phyloP scores from a whole-genome alignment of 140 eudicot genomes.

The Anethum foeniculum region DNA sequence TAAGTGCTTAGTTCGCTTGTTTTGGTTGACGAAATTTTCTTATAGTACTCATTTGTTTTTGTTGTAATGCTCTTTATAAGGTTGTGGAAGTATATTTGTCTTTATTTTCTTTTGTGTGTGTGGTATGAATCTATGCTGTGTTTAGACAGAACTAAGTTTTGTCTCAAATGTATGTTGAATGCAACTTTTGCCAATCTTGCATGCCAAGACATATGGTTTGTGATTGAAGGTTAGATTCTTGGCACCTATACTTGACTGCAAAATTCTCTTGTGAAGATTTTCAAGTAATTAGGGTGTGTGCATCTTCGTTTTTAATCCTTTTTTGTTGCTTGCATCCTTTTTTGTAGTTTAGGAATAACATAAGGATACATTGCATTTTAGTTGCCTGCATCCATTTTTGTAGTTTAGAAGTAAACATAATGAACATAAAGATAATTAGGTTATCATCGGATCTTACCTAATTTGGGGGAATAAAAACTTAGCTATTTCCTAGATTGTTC shows the following conservation, averaged over 20 bases:
- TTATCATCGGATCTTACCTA: not conserved
- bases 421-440: not conserved
- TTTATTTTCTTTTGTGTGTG: not conserved
- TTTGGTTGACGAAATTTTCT: not conserved
- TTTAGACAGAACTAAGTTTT: not conserved
- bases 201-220: not conserved
- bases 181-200: not conserved
- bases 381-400: not conserved
- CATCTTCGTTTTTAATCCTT: not conserved
- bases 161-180: not conserved
- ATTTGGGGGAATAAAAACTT: not conserved
- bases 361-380: not conserved
- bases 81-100: not conserved
- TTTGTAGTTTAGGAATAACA: not conserved
- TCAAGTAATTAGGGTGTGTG: not conserved
- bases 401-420: not conserved
- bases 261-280: not conserved
- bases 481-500: not conserved
- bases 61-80: not conserved
- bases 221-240: not conserved
- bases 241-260: not conserved
- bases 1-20: slow-evolving; percentile 26
- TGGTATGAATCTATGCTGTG: not conserved
- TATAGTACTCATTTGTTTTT: not conserved
- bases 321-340: not conserved